Conservation (phyloP, 2,329 filamentous ascomycete species). For the Sporothrix variecibatus region DNA sequence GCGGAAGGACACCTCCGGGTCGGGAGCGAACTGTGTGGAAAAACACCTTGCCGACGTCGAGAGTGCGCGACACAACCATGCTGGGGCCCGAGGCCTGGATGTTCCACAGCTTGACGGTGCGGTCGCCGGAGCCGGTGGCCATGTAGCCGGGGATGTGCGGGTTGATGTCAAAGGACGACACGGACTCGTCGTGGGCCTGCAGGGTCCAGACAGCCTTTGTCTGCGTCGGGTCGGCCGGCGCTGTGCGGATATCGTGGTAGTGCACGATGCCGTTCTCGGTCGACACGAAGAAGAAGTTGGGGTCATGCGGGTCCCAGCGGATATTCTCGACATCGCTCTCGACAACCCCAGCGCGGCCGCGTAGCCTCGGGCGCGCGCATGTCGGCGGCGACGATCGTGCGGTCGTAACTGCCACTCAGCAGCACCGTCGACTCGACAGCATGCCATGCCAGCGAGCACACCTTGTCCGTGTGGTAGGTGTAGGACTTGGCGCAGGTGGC, state of each 20-base stretch:
- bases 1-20: conserved; percentile 86
- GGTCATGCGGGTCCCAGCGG: conserved; percentile 88
- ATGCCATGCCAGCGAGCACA: conserved; percentile 95
- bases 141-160: conserved; percentile 86
- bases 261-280: conserved; percentile 91
- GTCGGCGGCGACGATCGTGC: conserved; percentile 89
- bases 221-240: conserved; percentile 68
- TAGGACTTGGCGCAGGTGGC: conserved; percentile 94
- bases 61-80: conserved; percentile 87
- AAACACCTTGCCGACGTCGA: conserved; percentile 95
- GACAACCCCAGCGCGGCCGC: conserved; percentile 80
- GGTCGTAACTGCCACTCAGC: conserved; percentile 91
- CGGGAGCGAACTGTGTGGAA: conserved; percentile 84
- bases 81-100: conserved; percentile 76
- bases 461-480: conserved; percentile 93
- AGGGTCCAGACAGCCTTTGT: conserved; percentile 91
- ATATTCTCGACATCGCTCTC: conserved; percentile 94
- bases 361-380: conserved; percentile 90
- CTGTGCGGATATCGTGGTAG: conserved; percentile 82
- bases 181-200: conserved; percentile 89
- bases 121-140: conserved; percentile 90
- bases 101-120: conserved; percentile 96
- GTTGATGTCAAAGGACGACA: conserved; percentile 94
- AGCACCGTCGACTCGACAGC: conserved; percentile 82
- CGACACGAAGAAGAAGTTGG: conserved; percentile 92